phyloP scores from a whole-genome alignment of 768 basidiomycete species.

The Naganishia randhawae region DNA sequence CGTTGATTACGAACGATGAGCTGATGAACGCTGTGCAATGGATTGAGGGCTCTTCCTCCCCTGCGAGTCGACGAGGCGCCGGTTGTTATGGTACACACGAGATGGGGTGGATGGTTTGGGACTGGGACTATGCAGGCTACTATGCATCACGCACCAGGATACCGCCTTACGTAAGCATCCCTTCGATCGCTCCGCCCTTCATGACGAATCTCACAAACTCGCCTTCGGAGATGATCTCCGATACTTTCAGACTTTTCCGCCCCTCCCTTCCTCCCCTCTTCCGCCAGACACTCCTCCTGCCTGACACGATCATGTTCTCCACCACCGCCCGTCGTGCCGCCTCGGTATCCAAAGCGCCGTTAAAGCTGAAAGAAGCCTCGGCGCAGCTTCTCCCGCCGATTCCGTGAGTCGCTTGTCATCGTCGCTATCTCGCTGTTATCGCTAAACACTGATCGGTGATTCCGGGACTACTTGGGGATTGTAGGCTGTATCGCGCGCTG shows the following conservation, averaged over 20 bases:
- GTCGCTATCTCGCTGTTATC: background rate
- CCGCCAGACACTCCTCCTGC: background rate
- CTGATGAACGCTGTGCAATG: too few species aligned
- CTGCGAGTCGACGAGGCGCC: too few species aligned
- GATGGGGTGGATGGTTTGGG: too few species aligned
- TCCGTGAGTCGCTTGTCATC: slow-evolving; percentile 58
- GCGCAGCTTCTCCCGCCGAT: slow-evolving; percentile 73
- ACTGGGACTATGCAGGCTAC: too few species aligned
- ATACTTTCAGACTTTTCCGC: background rate
- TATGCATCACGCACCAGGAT: too few species aligned
- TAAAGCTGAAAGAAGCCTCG: slow-evolving; percentile 53
- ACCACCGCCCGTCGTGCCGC: slow-evolving; percentile 19
- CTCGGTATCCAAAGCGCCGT: slow-evolving; percentile 26
- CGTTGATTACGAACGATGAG: too few species aligned
- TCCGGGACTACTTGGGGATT: background rate
- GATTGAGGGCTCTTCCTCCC: too few species aligned
- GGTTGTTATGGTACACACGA: too few species aligned
- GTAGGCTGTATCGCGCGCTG: slow-evolving; percentile 73
- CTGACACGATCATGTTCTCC: background rate
- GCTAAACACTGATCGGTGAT: background rate
- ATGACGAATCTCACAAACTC: too few species aligned
- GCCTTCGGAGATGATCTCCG: too few species aligned
- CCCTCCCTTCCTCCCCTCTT: background rate
- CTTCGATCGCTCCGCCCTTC: too few species aligned
- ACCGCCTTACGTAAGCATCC: too few species aligned